A percentile compares a stretch with the other conserved stretches of the same genome.
phyloP scores from a whole-genome alignment of 176 grass and related monocot species.

The Aegilops speltoides region DNA sequence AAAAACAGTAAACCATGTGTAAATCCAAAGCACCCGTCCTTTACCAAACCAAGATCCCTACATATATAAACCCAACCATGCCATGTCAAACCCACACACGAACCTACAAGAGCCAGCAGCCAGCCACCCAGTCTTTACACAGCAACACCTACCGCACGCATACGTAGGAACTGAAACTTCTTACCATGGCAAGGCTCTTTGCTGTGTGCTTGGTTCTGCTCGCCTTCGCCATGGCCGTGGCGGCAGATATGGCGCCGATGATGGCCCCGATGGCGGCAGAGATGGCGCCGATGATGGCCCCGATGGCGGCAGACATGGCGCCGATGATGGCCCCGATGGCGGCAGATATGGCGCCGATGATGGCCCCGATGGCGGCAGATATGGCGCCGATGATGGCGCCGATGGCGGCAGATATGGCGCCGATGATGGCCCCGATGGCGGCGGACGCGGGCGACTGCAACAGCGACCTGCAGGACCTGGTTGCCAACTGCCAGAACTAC shows the following conservation, averaged over 20 bases:
- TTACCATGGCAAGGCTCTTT: slow-evolving; percentile 24
- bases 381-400: too few species aligned
- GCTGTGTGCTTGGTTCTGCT: slow-evolving; percentile 28
- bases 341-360: too few species aligned
- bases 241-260: background rate
- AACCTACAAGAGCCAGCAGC: background rate
- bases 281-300: too few species aligned
- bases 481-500: slow-evolving; percentile 33
- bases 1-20: background rate
- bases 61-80: background rate
- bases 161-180: background rate
- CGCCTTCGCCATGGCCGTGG: background rate
- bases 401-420: too few species aligned
- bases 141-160: background rate
- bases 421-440: background rate
- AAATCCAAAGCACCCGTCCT: background rate
- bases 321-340: too few species aligned
- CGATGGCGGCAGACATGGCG: too few species aligned
- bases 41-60: background rate
- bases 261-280: background rate
- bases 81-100: background rate
- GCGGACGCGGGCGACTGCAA: background rate
- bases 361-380: too few species aligned
- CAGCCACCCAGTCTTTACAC: background rate
- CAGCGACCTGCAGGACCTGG: slow-evolving; percentile 24